A percentile compares a stretch with the other conserved stretches of the same genome.
These are phyloP conservation scores for Emergomyces pasteurianus DNA, from an alignment of 2,329 filamentous ascomycete genomes.

Conservation along the genomic window DNA sequence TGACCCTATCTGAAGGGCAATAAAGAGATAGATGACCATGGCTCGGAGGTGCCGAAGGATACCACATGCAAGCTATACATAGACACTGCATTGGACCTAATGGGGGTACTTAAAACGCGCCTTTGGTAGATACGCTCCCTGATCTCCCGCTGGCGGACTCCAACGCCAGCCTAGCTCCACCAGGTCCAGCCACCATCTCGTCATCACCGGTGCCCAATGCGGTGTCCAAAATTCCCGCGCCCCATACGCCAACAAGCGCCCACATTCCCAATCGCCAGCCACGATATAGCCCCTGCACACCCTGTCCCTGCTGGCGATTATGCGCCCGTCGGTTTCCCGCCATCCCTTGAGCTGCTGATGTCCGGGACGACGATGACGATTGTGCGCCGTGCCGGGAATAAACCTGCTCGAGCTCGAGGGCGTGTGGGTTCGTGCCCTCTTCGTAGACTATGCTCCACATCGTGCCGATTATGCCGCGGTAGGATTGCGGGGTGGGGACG, in stretches of 20 bases:
- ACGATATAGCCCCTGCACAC: slow-evolving; percentile 44
- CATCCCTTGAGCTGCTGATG: slow-evolving; percentile 18
- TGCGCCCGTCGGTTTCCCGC: slow-evolving; percentile 17
- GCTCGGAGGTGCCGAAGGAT: not conserved
- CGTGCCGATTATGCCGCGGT: slow-evolving; percentile 77
- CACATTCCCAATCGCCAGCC: slow-evolving; percentile 47
- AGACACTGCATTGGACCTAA: not conserved
- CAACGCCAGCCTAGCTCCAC: slow-evolving; percentile 10
- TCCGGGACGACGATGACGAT: not conserved
- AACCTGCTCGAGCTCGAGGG: slow-evolving; percentile 34
- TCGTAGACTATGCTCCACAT: slow-evolving; percentile 78
- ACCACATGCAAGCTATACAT: not conserved
- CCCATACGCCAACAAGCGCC: slow-evolving; percentile 45
- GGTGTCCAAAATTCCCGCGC: slow-evolving; percentile 34
- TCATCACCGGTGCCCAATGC: slow-evolving; percentile 26
- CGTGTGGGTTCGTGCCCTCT: slow-evolving; percentile 49
- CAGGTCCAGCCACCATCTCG: slow-evolving; percentile 14
- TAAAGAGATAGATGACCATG: not conserved
- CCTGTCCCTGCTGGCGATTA: slow-evolving; percentile 41
- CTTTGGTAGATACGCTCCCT: not conserved
- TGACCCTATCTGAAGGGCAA: not conserved
- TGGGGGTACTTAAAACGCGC: not conserved
- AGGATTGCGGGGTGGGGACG: slow-evolving; percentile 61
- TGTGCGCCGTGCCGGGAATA: not conserved
- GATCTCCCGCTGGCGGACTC: slow-evolving; percentile 4